Evolutionary conservation across 768 basidiomycete genomes (phyloP).

Genomic region (Lactifluus pinguis): DNA sequence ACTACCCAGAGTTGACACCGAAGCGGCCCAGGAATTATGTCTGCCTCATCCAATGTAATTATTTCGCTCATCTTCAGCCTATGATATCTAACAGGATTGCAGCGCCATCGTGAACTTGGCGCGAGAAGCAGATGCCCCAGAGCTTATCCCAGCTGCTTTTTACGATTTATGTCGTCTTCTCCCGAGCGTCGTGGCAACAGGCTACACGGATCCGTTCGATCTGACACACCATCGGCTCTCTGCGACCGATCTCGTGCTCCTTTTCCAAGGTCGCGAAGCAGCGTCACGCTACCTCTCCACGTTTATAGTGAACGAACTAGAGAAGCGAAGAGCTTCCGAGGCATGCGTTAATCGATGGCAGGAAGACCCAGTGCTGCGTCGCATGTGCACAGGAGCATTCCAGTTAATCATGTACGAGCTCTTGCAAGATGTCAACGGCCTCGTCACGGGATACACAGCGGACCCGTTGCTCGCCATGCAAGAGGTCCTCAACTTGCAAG

Average conservation of each 20-base stretch:
- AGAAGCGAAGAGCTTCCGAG: conserved; percentile 46
- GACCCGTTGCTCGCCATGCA: conserved; percentile 20
- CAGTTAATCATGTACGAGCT: conserved; percentile 17
- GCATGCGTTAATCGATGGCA: conserved; percentile 18
- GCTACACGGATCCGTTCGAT: conserved; percentile 34
- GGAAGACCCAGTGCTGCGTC: conserved; percentile 1
- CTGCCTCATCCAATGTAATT: conserved; percentile 66
- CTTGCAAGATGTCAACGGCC: conserved; percentile 17
- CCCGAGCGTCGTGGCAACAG: conserved; percentile 51
- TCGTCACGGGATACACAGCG: conserved; percentile 14
- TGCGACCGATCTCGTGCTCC: conserved; percentile 45
- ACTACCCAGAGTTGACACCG: conserved; percentile 39
- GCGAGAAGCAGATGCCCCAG: conserved; percentile 41
- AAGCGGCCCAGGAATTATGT: conserved; percentile 45
- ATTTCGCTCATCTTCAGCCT: too few relatives aligned
- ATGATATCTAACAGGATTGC: neutral
- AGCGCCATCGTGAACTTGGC: conserved; percentile 64
- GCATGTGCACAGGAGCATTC: conserved; percentile 16
- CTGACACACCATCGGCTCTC: conserved; percentile 35
- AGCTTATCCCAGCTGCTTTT: conserved; percentile 66
- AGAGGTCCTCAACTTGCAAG: conserved; percentile 14
- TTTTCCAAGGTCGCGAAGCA: conserved; percentile 63
- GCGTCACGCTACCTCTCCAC: conserved; percentile 67
- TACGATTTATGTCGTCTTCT: conserved; percentile 69
- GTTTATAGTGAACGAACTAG: conserved; percentile 66